These are phyloP conservation scores for Penicillium sp. DNA, from an alignment of 2,329 filamentous ascomycete genomes.

Conservation along the genomic window DNA sequence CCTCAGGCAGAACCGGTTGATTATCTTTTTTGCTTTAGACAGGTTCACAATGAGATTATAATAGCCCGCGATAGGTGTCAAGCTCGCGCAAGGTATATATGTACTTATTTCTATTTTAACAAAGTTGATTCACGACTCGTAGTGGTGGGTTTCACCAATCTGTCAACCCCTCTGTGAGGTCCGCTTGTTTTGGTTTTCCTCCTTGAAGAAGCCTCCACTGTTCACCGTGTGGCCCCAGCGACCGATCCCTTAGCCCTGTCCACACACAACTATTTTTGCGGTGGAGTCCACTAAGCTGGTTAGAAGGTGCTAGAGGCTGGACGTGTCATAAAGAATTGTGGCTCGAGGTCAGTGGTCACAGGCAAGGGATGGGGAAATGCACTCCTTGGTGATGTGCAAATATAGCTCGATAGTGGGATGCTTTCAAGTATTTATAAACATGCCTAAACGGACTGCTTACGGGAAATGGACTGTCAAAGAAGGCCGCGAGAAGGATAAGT, in stretches of 20 bases:
- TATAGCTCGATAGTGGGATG: background rate
- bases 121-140: background rate
- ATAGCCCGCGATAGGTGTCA: background rate
- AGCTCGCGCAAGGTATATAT: background rate
- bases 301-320: background rate
- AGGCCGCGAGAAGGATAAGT: background rate
- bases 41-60: background rate
- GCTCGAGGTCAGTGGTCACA: background rate
- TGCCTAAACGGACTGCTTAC: background rate
- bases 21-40: constrained; percentile 1
- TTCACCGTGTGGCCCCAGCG: constrained; percentile 31
- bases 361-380: background rate
- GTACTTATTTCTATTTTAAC: background rate
- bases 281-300: constrained; percentile 2
- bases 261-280: constrained; percentile 22
- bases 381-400: background rate
- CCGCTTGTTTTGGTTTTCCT: constrained; percentile 40
- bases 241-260: constrained; percentile 27
- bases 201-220: constrained; percentile 25
- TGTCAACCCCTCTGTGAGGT: constrained; percentile 13
- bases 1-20: constrained; percentile 7
- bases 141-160: background rate
- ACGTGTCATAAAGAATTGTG: constrained; percentile 1
- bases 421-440: background rate
- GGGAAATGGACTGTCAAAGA: too few relatives aligned